Evolutionary conservation across 2,329 filamentous ascomycete species (phyloP).

Genomic region (Sporothrix protearum): DNA sequence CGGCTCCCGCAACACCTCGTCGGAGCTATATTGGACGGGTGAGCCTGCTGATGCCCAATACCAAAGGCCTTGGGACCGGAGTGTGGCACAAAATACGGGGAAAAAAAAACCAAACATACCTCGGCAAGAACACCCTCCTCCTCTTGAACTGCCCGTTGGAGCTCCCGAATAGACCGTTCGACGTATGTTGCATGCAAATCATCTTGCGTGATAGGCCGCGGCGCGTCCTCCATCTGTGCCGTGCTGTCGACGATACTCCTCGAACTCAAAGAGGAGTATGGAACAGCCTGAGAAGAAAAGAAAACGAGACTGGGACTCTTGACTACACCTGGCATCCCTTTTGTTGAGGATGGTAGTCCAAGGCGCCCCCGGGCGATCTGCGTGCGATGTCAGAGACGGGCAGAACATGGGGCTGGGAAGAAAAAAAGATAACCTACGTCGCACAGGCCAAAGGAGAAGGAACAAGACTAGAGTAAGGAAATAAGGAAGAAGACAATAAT

Average conservation of each 20-base stretch:
- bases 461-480: not conserved
- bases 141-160: slow-evolving; percentile 57
- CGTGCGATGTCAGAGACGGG: slow-evolving; percentile 17
- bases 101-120: slow-evolving; percentile 35
- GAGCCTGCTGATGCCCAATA: not conserved
- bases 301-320: not conserved
- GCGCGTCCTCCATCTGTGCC: slow-evolving; percentile 32
- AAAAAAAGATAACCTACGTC: not conserved
- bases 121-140: slow-evolving; percentile 50
- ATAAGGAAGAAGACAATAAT: not conserved
- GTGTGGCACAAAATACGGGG: not conserved
- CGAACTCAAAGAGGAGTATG: not conserved
- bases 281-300: not conserved
- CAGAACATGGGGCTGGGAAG: not conserved
- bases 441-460: not conserved
- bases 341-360: not conserved
- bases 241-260: not conserved
- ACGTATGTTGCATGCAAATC: slow-evolving; percentile 52
- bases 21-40: slow-evolving; percentile 28
- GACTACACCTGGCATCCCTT: not conserved
- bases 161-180: slow-evolving; percentile 63
- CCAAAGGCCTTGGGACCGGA: not conserved
- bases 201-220: slow-evolving; percentile 36
- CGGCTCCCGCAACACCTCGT: slow-evolving; percentile 8
- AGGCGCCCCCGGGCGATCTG: slow-evolving; percentile 12